Evolutionary conservation across 352 stramenopile genomes (phyloP).

Genomic region (Thraustotheca clavata): DNA sequence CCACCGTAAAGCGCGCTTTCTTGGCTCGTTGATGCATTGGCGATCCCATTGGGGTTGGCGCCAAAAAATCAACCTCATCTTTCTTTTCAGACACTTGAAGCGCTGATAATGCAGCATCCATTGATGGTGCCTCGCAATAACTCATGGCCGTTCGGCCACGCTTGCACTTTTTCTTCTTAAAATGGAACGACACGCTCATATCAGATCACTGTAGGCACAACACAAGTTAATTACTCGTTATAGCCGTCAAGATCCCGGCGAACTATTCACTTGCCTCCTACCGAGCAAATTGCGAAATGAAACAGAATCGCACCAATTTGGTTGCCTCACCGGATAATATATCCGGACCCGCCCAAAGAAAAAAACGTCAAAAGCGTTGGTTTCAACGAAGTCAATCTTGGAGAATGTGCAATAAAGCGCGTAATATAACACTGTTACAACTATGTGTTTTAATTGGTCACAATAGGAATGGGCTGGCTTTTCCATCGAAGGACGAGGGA

Average conservation of each 20-base stretch:
- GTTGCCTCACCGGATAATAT: slow-evolving; percentile 12
- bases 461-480: no score
- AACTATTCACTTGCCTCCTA: slow-evolving; percentile 19
- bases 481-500: no score
- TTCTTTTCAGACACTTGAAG: slow-evolving; percentile 66
- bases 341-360: slow-evolving; percentile 11
- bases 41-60: slow-evolving; percentile 59
- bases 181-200: slow-evolving; percentile 14
- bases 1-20: slow-evolving; percentile 50
- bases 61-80: slow-evolving; percentile 53
- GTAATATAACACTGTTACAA: not conserved
- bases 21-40: slow-evolving; percentile 47
- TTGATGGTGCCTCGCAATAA: not conserved
- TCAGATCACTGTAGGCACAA: not conserved
- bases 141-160: slow-evolving; percentile 13
- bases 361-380: not conserved
- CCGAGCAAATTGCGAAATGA: slow-evolving; percentile 23
- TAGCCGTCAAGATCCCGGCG: not conserved
- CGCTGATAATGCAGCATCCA: slow-evolving; percentile 23
- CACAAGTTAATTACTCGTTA: slow-evolving; percentile 8
- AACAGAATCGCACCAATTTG: slow-evolving; percentile 17
- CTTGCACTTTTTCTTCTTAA: slow-evolving; percentile 22
- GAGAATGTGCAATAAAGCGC: no score
- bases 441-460: not conserved
- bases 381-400: no score